Evolutionary conservation across 2,329 filamentous ascomycete species (phyloP), one percentile per base, ranked within the genome.

Genomic region (Penicillium sp.): DNA sequence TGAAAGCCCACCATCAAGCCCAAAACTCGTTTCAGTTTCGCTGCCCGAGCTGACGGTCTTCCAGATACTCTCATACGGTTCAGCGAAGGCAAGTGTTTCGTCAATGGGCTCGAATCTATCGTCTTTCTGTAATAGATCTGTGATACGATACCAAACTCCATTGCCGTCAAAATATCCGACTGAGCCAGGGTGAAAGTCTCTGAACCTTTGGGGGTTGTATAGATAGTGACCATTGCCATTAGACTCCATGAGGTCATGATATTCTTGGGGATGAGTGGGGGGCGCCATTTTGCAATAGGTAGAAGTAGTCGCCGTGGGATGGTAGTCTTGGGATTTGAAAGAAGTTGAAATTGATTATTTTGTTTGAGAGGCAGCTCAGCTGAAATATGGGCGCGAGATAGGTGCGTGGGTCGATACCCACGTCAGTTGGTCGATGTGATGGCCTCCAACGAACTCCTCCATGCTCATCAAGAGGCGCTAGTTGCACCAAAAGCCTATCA

Each of bases 211-310:
- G 8, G 56, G 56, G 13, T 21, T 54, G 39, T 52, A 59, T 4
- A 59, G 43, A 19, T 50, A 59, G 31, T 56, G 26, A 5, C 56
- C 54, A 3, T 54, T 28, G 33, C 48, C 48, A 36, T 56, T 52
- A 5, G 16, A 31, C 9, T 56, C 52, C 54, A 59, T 59, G 8
- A 59, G 51, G 28, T 42, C 48, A 18, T 54, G 51, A 28, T 57
- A 57, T 48, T 59, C 56, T 14, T 55, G 47, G 26, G 26, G 24
- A 24, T 28, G 21, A 16, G 42, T 11, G 10, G 5, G 43, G 33
- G 48, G 48, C 6, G 52, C 33, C 52, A 55, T 55, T 28, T 11
- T 55, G 14, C 6, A 3, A 42, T 42, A 9, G 8, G n/a, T n/a
- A n/a, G n/a, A n/a, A n/a, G n/a, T n/a, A n/a, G n/a, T n/a, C n/a